Base-by-base conservation (phyloP, 768 basidiomycete species). In the Lactarius psammicola region DNA sequence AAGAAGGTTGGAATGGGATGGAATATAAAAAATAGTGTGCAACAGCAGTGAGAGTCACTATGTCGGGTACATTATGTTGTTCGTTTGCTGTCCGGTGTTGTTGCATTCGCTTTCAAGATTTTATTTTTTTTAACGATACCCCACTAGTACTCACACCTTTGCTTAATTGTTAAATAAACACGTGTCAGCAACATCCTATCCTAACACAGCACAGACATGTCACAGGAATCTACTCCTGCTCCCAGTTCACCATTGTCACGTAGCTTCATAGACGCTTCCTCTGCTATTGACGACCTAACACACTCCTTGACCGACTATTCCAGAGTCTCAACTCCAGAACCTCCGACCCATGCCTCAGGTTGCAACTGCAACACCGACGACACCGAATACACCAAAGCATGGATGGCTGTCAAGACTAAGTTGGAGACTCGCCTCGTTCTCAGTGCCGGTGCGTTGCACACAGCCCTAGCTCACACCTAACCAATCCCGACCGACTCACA, bases 201-300 rank as follows among this genome's bases (percentile, higher is more conserved):
- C 40, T 11, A 64, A 36, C 18, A 46, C 20, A 5, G 36, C 18
- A 42, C 30, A 23, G 9, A 42, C 60, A 40, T 61, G 51, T 65
- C 67, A 28, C 62, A 56, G 2, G 20, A 23, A 7, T 63, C 66
- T 18, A 59, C 62, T 3, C 64, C 64, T 55, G 57, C 31, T 17
- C 73, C 76, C 18, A 73, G 69, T 59, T 78, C 76, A 8, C 74
- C 72, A 23, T 70, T 26, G 8, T n/a, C 71, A 58, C 62, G 73
- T 23, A 77, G 76, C 63, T 64, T 76, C 26, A 65, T 72, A 42
- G 73, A 72, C 49, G 76, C 74, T 18, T 75, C 75, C 2, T 66
- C 74, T 11, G 89, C 87, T 59, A 86, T 94, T 74, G 89, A 94
- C 78, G 89, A 93, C 75, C 80, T 94, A 55, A 93, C 90, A 0